These are phyloP conservation scores for Cladosporium sp. DNA, from an alignment of 2,329 filamentous ascomycete species.

Conservation along the genomic window DNA sequence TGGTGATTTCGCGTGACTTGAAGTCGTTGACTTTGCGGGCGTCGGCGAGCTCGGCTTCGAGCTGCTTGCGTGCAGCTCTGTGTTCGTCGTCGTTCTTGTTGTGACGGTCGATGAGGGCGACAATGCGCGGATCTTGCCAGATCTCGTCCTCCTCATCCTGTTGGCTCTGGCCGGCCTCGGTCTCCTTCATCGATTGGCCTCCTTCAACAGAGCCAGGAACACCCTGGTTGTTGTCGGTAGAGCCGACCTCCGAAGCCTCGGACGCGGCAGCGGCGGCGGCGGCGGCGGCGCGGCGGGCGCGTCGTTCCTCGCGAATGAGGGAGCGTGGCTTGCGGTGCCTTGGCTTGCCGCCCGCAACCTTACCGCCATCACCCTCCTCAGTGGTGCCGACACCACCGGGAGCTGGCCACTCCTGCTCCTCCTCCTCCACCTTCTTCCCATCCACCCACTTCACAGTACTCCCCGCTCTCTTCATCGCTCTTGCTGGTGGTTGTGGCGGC, in stretches of 20 bases:
- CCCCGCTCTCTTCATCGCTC: background rate
- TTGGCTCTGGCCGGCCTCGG: background rate
- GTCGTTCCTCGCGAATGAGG: background rate
- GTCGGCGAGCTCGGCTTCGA: background rate
- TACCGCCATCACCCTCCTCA: background rate
- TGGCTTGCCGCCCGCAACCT: background rate
- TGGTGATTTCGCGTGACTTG: background rate
- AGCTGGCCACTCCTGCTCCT: background rate
- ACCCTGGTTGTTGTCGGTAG: slow-evolving; percentile 7
- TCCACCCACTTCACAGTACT: background rate
- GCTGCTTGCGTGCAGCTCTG: background rate
- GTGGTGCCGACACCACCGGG: background rate
- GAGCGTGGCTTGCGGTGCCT: background rate
- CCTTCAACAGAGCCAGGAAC: slow-evolving; percentile 4
- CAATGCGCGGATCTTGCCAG: background rate
- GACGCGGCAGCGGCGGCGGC: background rate
- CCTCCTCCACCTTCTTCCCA: background rate
- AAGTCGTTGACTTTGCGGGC: background rate
- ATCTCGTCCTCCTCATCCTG: background rate
- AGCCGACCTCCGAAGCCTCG: background rate
- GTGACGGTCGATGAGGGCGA: background rate
- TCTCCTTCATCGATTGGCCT: background rate
- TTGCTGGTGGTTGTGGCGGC: background rate
- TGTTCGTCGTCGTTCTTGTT: background rate
- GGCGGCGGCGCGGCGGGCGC: too few relatives aligned